phyloP scores from a whole-genome alignment of 306 rosid species.

The Cucumis sativus region Cucumber_9930_V3 NC_026660.2:27755001-27755500 shows the following conservation, averaged over 20 bases:
- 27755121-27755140: background rate
- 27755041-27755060: too few species aligned
- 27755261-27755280: conserved; percentile 3
- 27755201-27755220: background rate
- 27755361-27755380: background rate
- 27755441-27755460: background rate
- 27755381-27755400: too few species aligned
- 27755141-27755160: background rate
- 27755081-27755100: background rate
- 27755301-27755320: conserved; percentile 5
- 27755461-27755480: background rate
- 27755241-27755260: background rate
- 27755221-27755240: conserved; percentile 6
- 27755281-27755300: background rate
- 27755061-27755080: too few species aligned
- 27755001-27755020: too few species aligned
- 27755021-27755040: too few species aligned
- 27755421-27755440: background rate
- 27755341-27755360: background rate
- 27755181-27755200: too few species aligned
- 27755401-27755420: background rate
- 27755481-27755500: too few species aligned
- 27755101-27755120: background rate
- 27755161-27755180: background rate
- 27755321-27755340: background rate